phyloP scores from a whole-genome alignment of 352 stramenopile species.

The Globisporangium emineosum region DNA sequence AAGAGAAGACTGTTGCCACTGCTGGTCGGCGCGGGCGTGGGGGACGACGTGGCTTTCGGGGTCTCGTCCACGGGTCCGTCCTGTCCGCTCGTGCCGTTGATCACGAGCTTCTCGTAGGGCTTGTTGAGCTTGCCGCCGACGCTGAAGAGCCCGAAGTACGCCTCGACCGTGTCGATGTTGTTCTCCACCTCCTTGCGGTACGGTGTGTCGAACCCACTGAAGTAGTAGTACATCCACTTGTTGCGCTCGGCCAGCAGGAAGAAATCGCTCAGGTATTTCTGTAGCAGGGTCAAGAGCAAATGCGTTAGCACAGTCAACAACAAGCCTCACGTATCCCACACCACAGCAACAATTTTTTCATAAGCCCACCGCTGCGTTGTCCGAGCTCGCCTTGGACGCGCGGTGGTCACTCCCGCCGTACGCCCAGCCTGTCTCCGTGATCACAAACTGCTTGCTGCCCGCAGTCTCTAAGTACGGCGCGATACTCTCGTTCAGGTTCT shows the following conservation, averaged over 20 bases:
- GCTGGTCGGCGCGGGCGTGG: conserved; percentile 2
- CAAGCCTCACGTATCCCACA: background rate
- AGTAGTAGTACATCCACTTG: conserved; percentile 34
- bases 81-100: conserved; percentile 17
- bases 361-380: conserved; percentile 25
- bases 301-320: background rate
- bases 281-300: background rate
- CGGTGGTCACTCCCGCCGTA: conserved; percentile 28
- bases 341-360: background rate
- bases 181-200: conserved; percentile 23
- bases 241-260: conserved; percentile 42
- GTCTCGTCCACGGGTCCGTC: conserved; percentile 10
- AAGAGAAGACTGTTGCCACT: background rate
- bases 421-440: conserved; percentile 70
- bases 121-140: conserved; percentile 18
- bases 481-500: conserved; percentile 48
- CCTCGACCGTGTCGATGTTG: conserved; percentile 44
- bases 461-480: conserved; percentile 25
- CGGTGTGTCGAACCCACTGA: conserved; percentile 29
- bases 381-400: conserved; percentile 32
- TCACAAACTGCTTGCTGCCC: conserved; percentile 56
- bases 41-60: conserved; percentile 1
- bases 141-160: conserved; percentile 64
- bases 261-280: conserved; percentile 62
- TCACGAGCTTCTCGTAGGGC: conserved; percentile 15